Evolutionary conservation across 371 early-diverging fungal genomes (phyloP), one percentile per base, ranked within the genome.

Genomic region (Lichtheimia corymbifera): DNA sequence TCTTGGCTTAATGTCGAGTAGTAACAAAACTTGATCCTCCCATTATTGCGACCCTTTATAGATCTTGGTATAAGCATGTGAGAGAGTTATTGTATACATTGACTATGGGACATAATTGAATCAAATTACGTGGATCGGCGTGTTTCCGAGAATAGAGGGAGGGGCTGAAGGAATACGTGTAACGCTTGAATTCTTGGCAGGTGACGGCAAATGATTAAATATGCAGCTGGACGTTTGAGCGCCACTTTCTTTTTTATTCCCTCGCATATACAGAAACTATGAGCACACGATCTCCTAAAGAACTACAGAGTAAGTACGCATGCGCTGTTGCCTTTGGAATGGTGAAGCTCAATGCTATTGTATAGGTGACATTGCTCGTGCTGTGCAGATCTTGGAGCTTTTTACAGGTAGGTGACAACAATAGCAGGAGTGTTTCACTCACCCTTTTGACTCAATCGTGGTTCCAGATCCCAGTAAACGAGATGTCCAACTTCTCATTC

Each of bases 401-500:
- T 77, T 77, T 27, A 77, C 78, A 61, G 69, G 78, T 72, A 69
- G 63, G 4, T 3, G 14, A 7, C 27, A 20, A 24, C 3, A 13
- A 14, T 9, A 2, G 2, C 9, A 35, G 5, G 4, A 11, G 20
- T 22, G 30, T 24, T 9, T 35, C 27, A 20, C 24, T 35, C 27
- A 20, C 24, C 5, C 27, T 17, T 17, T 14, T 11, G 4, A 43
- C 24, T 15, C 18, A 18, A 49, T 4, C 22, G 2, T 54, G 25
- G 5, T 18, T n/a, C 20, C 44, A 67, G 67, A 71, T 61, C 50
- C 52, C 6, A 35, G 45, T 24, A 60, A 64, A 51, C 61, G 64
- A 17, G 74, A 77, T 66, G 59, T 74, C 4, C 45, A 63, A 40
- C 58, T 50, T 30, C n/a, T 77, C 28, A 74, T 77, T 55, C 78